Percentiles rank a stretch among this genome's conserved stretches.
Evolutionary conservation across 2,329 filamentous ascomycete genomes (phyloP).

Genomic region (Coleophoma crateriformis): DNA sequence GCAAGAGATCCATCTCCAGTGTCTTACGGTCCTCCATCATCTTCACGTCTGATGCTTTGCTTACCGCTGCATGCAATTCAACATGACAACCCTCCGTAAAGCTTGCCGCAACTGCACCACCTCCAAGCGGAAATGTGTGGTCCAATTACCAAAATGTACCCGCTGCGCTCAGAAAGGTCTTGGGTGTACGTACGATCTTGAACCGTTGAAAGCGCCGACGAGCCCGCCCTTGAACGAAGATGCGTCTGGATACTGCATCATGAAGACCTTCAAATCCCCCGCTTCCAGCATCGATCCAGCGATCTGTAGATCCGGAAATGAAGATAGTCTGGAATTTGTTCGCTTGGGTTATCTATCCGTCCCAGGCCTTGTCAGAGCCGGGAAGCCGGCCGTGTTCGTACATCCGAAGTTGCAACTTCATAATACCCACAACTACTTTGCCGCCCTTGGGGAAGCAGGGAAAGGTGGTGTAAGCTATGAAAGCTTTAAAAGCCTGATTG

Average conservation of each 20-base stretch:
- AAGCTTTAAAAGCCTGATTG: conserved; percentile 1
- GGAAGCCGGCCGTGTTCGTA: conserved; percentile 3
- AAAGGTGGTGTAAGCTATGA: background rate
- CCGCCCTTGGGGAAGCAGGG: background rate
- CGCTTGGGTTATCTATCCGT: conserved; percentile 3
- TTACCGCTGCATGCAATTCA: conserved; percentile 1
- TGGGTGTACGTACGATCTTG: conserved; percentile 4
- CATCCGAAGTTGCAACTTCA: conserved; percentile 3
- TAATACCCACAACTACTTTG: conserved; percentile 1
- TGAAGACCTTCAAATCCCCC: conserved; percentile 2
- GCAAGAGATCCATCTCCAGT: background rate
- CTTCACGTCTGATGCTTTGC: background rate
- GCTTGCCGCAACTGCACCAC: conserved; percentile 5
- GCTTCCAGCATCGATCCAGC: conserved; percentile 2
- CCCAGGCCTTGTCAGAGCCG: conserved; percentile 1
- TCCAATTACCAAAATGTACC: conserved; percentile 4
- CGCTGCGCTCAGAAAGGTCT: conserved; percentile 4
- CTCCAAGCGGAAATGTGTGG: conserved; percentile 5
- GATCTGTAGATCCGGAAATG: conserved; percentile 2
- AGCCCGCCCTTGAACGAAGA: background rate
- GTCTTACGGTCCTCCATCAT: background rate
- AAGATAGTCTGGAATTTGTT: conserved; percentile 1
- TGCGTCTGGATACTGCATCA: conserved; percentile 2
- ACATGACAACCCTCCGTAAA: conserved; percentile 5
- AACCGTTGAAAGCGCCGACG: conserved; percentile 1